phyloP scores from a whole-genome alignment of 192 early-diverging fungal genomes.

The Entophlyctis luteolus region DNA sequence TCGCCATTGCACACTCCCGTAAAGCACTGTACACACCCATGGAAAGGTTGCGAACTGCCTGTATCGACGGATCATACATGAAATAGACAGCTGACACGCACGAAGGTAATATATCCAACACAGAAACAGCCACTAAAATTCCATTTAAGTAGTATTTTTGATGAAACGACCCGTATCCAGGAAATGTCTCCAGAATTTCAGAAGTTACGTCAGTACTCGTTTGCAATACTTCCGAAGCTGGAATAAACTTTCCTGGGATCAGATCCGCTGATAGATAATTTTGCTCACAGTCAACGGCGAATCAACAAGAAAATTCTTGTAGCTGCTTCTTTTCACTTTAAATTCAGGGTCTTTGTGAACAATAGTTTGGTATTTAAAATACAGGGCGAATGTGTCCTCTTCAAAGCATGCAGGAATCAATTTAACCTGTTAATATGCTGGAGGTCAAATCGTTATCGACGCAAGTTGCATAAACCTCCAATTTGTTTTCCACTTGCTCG shows the following conservation, averaged over 20 bases:
- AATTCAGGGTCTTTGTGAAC: conserved; percentile 73
- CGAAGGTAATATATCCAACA: conserved; percentile 83
- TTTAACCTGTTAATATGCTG: conserved; percentile 37
- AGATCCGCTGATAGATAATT: neutral
- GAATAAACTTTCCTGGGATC: conserved; percentile 7
- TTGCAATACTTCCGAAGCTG: neutral
- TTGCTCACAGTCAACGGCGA: conserved; percentile 57
- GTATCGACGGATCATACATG: conserved; percentile 74
- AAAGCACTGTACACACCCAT: conserved; percentile 85
- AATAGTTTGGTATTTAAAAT: conserved; percentile 70
- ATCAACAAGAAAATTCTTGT: conserved; percentile 69
- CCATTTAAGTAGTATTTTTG: conserved; percentile 87
- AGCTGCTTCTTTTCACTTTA: conserved; percentile 48
- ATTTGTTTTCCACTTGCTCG: neutral
- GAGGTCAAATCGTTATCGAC: neutral
- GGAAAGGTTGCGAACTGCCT: conserved; percentile 63
- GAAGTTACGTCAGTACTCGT: neutral
- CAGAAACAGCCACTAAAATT: conserved; percentile 80
- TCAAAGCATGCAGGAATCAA: conserved; percentile 66
- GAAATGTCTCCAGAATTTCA: conserved; percentile 18
- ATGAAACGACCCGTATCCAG: conserved; percentile 77
- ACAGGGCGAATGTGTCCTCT: conserved; percentile 72
- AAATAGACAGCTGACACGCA: conserved; percentile 93
- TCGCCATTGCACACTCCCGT: conserved; percentile 70
- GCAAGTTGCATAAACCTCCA: neutral